Conservation (phyloP, 2,329 filamentous ascomycete genomes). For the Fusarium chaquense region DNA sequence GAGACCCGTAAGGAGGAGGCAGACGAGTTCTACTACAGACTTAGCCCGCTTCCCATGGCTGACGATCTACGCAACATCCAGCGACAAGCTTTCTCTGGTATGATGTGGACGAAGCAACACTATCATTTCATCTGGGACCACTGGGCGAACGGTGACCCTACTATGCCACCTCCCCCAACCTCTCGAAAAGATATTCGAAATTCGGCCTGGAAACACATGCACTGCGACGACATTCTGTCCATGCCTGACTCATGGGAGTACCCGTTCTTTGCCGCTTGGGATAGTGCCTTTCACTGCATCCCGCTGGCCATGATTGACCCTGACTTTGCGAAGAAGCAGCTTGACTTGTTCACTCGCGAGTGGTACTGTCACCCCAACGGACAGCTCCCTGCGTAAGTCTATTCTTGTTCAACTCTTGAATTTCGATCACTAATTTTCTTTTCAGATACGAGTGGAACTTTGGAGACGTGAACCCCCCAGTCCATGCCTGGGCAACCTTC, state of each 20-base stretch:
- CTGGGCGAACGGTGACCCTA: conserved; percentile 94
- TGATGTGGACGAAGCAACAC: conserved; percentile 99
- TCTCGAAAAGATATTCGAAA: conserved; percentile 86
- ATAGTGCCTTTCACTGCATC: conserved; percentile 96
- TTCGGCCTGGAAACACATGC: conserved; percentile 91
- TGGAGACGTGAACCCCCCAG: conserved; percentile 94
- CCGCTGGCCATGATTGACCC: conserved; percentile 97
- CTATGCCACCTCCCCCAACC: conserved; percentile 85
- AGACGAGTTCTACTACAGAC: conserved; percentile 94
- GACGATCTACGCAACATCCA: conserved; percentile 96
- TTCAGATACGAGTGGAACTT: conserved; percentile 91
- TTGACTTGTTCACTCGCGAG: conserved; percentile 94
- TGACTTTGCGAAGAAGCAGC: conserved; percentile 97
- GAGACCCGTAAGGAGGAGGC: conserved; percentile 89
- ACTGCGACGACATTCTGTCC: conserved; percentile 93
- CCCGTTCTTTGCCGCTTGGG: conserved; percentile 97
- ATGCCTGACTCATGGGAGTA: conserved; percentile 99
- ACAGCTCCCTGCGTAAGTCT: conserved; percentile 83
- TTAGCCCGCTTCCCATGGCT: conserved; percentile 92
- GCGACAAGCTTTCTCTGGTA: conserved; percentile 91
- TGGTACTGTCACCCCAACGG: conserved; percentile 99
- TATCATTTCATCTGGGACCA: conserved; percentile 98
- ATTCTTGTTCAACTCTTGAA: background rate
- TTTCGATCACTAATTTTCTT: conserved; percentile 21
- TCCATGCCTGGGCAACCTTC: conserved; percentile 97